A percentile compares a stretch with the other conserved stretches of the same genome.
These are phyloP conservation scores for Aspergillus kassunensis DNA, from an alignment of 495 filamentous ascomycete genomes.

Conservation along the genomic window DNA sequence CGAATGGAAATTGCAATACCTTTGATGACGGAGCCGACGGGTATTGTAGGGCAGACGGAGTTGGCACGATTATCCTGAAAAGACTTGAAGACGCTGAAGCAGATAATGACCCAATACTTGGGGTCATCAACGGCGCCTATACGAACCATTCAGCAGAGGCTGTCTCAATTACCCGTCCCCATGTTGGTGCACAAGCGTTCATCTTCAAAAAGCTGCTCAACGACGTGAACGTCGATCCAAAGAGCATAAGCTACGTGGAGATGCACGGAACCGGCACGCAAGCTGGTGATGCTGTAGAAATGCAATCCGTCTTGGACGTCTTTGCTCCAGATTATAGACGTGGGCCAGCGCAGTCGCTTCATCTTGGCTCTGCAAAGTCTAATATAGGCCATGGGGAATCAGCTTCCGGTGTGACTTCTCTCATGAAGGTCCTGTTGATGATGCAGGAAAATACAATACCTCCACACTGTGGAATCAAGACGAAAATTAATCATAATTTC, in stretches of 20 bases:
- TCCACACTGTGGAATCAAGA: constrained; percentile 85
- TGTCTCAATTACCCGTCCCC: constrained; percentile 80
- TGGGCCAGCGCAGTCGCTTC: constrained; percentile 63
- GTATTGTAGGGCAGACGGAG: constrained; percentile 71
- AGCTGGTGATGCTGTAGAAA: constrained; percentile 75
- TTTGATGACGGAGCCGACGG: constrained; percentile 75
- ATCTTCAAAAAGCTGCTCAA: constrained; percentile 67
- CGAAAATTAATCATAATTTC: constrained; percentile 74
- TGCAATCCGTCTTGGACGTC: constrained; percentile 70
- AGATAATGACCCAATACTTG: constrained; percentile 72
- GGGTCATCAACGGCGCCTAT: constrained; percentile 59
- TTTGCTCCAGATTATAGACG: constrained; percentile 74
- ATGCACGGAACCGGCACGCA: constrained; percentile 91
- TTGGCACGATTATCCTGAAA: constrained; percentile 70
- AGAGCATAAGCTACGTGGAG: constrained; percentile 76
- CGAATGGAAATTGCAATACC: constrained; percentile 74
- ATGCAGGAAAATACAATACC: constrained; percentile 78
- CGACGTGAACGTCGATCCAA: constrained; percentile 65
- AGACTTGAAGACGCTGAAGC: constrained; percentile 67
- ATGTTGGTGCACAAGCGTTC: constrained; percentile 64
- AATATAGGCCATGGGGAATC: constrained; percentile 91
- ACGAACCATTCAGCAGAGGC: constrained; percentile 77
- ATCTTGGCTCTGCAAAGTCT: constrained; percentile 80
- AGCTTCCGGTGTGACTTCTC: constrained; percentile 75
- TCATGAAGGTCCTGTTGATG: constrained; percentile 88